phyloP scores from a whole-genome alignment of 129 eudicot genomes.

The Flaveria linearis region DNA sequence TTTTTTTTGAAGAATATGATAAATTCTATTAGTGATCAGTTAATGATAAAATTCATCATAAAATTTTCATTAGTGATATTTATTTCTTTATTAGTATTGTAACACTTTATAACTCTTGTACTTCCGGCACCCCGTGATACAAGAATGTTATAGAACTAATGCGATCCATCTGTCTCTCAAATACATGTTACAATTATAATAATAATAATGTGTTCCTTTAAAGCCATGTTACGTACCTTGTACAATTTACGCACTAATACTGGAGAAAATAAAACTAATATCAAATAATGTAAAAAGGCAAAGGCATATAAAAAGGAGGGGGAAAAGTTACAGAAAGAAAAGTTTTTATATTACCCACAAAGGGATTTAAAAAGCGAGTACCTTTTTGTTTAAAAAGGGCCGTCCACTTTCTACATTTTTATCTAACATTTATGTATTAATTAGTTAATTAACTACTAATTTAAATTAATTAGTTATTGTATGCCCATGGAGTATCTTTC shows the following conservation, averaged over 20 bases:
- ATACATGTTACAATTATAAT: constrained; percentile 1
- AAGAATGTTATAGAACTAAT: not conserved
- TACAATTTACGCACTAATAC: constrained; percentile 27
- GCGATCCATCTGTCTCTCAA: constrained; percentile 21
- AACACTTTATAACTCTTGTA: not conserved
- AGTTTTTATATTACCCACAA: constrained; percentile 57
- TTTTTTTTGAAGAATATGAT: too few relatives aligned
- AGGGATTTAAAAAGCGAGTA: constrained; percentile 55
- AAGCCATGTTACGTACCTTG: constrained; percentile 34
- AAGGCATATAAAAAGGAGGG: constrained; percentile 43
- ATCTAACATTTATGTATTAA: not conserved
- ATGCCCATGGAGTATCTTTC: constrained; percentile 41
- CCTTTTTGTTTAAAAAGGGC: constrained; percentile 83
- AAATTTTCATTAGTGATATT: too few relatives aligned
- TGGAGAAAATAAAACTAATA: not conserved
- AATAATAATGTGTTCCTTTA: not conserved
- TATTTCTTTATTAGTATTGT: too few relatives aligned
- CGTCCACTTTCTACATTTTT: constrained; percentile 80
- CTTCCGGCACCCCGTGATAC: too few relatives aligned
- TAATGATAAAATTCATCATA: too few relatives aligned
- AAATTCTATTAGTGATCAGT: too few relatives aligned
- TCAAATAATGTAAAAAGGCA: constrained; percentile 32
- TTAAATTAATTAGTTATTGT: constrained; percentile 2
- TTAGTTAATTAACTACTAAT: constrained; percentile 9
- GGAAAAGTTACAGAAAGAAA: constrained; percentile 37